phyloP scores from a whole-genome alignment of 441 rosid species.

The Pelargonium myrrhifolium region DNA sequence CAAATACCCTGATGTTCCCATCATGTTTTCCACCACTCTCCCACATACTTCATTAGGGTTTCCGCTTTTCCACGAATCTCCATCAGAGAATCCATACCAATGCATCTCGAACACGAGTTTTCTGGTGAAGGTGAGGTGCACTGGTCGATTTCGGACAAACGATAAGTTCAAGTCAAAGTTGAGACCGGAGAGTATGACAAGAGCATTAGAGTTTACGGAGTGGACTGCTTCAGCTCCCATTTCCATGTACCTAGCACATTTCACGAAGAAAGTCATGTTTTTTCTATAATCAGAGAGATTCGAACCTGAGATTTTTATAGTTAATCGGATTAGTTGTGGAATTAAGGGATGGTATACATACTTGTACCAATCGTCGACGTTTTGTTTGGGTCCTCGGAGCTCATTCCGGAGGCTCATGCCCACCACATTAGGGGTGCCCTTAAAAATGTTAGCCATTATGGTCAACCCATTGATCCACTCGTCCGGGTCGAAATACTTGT shows the following conservation, averaged over 20 bases:
- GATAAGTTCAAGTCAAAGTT: constrained; percentile 47
- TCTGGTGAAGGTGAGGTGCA: constrained; percentile 37
- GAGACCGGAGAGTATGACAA: constrained; percentile 67
- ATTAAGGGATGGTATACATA: constrained; percentile 15
- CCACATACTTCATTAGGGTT: constrained; percentile 53
- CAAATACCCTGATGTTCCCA: constrained; percentile 45
- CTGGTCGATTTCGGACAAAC: constrained; percentile 29
- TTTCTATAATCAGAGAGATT: too few species aligned
- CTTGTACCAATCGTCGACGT: constrained; percentile 70
- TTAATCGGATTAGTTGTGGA: too few species aligned
- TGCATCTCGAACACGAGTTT: constrained; percentile 68
- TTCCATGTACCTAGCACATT: constrained; percentile 47
- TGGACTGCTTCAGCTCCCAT: constrained; percentile 73
- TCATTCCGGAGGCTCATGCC: constrained; percentile 86
- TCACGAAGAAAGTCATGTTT: too few species aligned
- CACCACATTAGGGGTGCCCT: constrained; percentile 43
- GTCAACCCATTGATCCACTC: constrained; percentile 59
- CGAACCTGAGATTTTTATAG: too few species aligned
- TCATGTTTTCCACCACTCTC: constrained; percentile 32
- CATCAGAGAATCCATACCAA: constrained; percentile 57
- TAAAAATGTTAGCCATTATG: constrained; percentile 53
- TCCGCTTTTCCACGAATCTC: constrained; percentile 50
- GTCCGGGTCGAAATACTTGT: constrained; percentile 52
- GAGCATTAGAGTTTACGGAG: constrained; percentile 48
- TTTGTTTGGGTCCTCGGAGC: constrained; percentile 74